Conservation (phyloP, 495 filamentous ascomycete species). For the Podospora tetraspora region DNA sequence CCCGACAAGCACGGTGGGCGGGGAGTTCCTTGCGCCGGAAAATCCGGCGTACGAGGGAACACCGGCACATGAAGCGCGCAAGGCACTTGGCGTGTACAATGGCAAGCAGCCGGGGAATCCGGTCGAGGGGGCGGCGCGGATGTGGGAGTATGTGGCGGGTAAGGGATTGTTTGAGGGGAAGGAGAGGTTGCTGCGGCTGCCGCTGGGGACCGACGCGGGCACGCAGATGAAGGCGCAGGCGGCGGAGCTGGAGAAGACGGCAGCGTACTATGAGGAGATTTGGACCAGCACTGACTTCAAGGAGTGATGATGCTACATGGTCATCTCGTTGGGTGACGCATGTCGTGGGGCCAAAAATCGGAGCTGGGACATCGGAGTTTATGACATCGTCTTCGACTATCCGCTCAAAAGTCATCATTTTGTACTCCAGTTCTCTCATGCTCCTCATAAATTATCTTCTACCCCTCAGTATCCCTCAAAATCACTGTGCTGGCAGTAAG, state of each 20-base stretch:
- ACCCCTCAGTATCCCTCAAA: no score
- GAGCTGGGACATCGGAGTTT: background rate
- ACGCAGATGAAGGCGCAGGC: conserved; percentile 15
- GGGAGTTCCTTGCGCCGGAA: conserved; percentile 12
- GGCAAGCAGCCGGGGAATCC: conserved; percentile 40
- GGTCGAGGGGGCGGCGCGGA: conserved; percentile 25
- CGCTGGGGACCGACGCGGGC: conserved; percentile 14
- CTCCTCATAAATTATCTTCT: background rate
- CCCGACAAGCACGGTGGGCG: background rate
- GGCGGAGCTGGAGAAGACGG: conserved; percentile 2
- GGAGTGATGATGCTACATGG: background rate
- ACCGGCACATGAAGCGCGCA: conserved; percentile 8
- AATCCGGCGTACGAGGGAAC: conserved; percentile 23
- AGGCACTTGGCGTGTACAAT: conserved; percentile 11
- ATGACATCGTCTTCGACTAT: background rate
- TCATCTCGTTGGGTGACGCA: background rate
- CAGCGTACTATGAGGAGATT: conserved; percentile 5
- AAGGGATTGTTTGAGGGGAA: conserved; percentile 6
- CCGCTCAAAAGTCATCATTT: no score
- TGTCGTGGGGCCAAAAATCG: no score
- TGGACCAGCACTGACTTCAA: conserved; percentile 6
- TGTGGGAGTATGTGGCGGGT: conserved; percentile 6
- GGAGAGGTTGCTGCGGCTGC: conserved; percentile 7
- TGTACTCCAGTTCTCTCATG: background rate
- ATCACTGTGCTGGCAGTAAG: no score